Evolutionary conservation across 2,329 filamentous ascomycete genomes (phyloP), one percentile per base, ranked within the genome.

Genomic region (Aspergillus sp.): DNA sequence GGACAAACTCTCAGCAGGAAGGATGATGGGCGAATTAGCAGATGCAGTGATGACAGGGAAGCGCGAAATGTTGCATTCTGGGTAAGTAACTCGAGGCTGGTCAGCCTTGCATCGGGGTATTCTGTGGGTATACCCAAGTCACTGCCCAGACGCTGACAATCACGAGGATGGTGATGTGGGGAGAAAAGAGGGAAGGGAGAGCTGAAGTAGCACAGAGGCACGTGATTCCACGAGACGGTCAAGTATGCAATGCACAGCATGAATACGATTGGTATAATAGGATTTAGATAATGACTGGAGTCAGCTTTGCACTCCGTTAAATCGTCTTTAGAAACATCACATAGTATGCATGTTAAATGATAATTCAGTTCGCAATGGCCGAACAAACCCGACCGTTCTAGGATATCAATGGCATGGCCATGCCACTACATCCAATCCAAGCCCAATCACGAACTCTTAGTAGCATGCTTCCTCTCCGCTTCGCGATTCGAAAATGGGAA

Each of bases 401-500:
- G 5, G 17, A 20, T 39, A 19, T 12, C 4, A 39, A 20, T 20
- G 20, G 5, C 20, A 22, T 9, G 15, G 17, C 9, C 37, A 39
- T 20, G 4, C 37, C n/a, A 19, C 2, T 6, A 39, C 17, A 19
- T 22, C 37, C 6, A 39, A 7, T 19, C 17, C 6, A 22, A 15
- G 17, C 5, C 4, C 37, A 39, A 22, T 39, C 37, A 39, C 7
- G 19, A 19, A 53, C 62, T 65, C 60, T 68, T 72, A 35, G 54
- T 60, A 41, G 64, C 61, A 52, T 63, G 65, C 57, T 70, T 79
- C 71, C 75, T 78, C 59, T 75, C 76, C 37, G 79, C 76, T 62
- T 80, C 77, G 4, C 57, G 59, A 56, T 86, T 86, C 55, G 72
- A 72, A 62, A 87, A 86, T 3, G 83, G 83, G 56, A 81, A 87